phyloP scores from a whole-genome alignment of 192 early-diverging fungal genomes.

The Cetraspora pellucida region DNA sequence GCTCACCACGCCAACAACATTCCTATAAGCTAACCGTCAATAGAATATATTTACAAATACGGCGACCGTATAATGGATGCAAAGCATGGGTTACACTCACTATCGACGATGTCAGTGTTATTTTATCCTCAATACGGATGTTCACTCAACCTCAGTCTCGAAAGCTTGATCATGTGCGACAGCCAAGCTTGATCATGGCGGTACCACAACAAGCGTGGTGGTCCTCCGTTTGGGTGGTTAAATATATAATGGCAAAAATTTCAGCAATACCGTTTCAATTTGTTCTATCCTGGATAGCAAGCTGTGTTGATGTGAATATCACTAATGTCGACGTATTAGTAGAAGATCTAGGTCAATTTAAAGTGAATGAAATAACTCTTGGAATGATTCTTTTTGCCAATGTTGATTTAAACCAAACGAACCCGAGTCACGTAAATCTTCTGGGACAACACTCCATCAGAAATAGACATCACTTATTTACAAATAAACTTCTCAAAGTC shows the following conservation, averaged over 20 bases:
- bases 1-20: conserved; percentile 2
- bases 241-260: conserved; percentile 38
- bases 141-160: neutral
- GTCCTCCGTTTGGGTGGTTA: conserved; percentile 49
- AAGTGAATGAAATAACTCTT: conserved; percentile 31
- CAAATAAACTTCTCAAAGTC: conserved; percentile 47
- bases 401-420: neutral
- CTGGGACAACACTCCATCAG: conserved; percentile 44
- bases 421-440: neutral
- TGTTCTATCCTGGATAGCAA: conserved; percentile 44
- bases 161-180: neutral
- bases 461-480: conserved; percentile 43
- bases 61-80: neutral
- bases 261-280: conserved; percentile 50
- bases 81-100: conserved; percentile 44
- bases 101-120: conserved; percentile 33
- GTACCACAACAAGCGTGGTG: conserved; percentile 45
- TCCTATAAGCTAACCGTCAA: neutral
- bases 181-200: conserved; percentile 20
- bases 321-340: conserved; percentile 29
- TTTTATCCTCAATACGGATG: conserved; percentile 12
- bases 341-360: conserved; percentile 29
- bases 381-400: conserved; percentile 41
- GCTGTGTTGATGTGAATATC: conserved; percentile 43
- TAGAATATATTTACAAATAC: conserved; percentile 25